Evolutionary conservation across 1,284 basidiomycete genomes (phyloP).

Genomic region (Stereum hirsutum): DNA sequence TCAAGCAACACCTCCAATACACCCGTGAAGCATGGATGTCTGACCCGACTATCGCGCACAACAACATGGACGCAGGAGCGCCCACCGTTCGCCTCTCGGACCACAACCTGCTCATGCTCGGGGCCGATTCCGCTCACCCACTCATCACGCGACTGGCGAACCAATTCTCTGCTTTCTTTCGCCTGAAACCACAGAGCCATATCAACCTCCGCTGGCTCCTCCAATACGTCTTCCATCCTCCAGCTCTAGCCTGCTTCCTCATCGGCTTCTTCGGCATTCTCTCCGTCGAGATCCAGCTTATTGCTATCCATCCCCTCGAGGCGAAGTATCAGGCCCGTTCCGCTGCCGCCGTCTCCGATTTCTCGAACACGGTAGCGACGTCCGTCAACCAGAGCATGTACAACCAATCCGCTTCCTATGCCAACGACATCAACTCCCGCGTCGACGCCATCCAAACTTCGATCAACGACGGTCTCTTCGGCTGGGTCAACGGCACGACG

Average conservation of each 20-base stretch:
- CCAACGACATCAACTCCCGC: conserved; percentile 63
- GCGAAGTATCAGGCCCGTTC: conserved; percentile 53
- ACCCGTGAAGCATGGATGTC: conserved; percentile 69
- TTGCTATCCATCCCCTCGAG: conserved; percentile 65
- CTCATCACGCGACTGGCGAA: conserved; percentile 59
- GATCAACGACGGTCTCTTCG: conserved; percentile 83
- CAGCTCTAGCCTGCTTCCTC: conserved; percentile 81
- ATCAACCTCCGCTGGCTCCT: conserved; percentile 73
- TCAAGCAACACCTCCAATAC: conserved; percentile 53
- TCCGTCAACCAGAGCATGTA: conserved; percentile 77
- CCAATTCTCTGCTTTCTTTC: conserved; percentile 36
- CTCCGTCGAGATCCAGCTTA: conserved; percentile 79
- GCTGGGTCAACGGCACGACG: conserved; percentile 93
- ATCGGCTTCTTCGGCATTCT: conserved; percentile 89
- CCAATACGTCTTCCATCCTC: conserved; percentile 85
- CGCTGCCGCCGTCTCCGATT: conserved; percentile 49
- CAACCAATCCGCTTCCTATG: conserved; percentile 72
- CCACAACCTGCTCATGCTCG: conserved; percentile 70
- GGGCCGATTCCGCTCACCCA: conserved; percentile 59
- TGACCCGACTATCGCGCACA: conserved; percentile 52
- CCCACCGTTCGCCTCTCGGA: conserved; percentile 56
- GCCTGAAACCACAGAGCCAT: conserved; percentile 49
- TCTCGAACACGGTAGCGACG: conserved; percentile 64
- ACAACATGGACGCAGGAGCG: conserved; percentile 18
- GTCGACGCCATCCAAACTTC: conserved; percentile 62